Base-by-base conservation (phyloP, 305 asterid genomes). In the Lippia alba region DNA sequence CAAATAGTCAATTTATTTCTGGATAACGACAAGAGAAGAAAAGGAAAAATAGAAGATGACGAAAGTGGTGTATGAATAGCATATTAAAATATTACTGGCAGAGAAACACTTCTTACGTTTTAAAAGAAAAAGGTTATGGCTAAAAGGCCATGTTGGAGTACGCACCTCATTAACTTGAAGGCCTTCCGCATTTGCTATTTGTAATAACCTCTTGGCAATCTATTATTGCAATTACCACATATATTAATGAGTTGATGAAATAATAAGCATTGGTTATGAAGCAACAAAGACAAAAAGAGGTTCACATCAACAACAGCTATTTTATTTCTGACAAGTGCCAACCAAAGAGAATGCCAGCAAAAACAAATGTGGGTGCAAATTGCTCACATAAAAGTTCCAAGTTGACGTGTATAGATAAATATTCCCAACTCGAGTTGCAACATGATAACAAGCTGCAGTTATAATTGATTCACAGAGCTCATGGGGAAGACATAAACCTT, bases 161-260 rank as follows among this genome's bases (percentile, higher is more conserved):
- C 32, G 54, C 80, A 94, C 99, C 87, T 89, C 94, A 66, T 95
- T 86, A 72, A 78, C 90, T 85, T 89, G 90, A 84, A 95, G 84
- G 68, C 94, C 96, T 85, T 95, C 99, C 20, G 86, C 82, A 55
- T 74, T 89, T 57, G 96, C 94, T 67, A 95, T 87, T 46, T 89
- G 96, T 71, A 84, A 76, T 74, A 95, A 89, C 85, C 99, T 88
- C 83, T 92, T 92, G 34, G 96, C 92, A 83, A 95, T 91, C 99
- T 95, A 79, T 59, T 78, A 83, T 72, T 76, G 67, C 54, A 71
- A 79, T 55, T 11, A 32, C 44, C 62, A 61, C 58, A 34, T 18
- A 57, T 24, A 46, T 83, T 24, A 83, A 73, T 67, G 55, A 63
- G 65, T 66, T 51, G 45, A 63, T 18, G 36, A 61, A 56, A 61